Evolutionary conservation across 2,329 filamentous ascomycete species (phyloP).

Genomic region (Cytospora piceicola): DNA sequence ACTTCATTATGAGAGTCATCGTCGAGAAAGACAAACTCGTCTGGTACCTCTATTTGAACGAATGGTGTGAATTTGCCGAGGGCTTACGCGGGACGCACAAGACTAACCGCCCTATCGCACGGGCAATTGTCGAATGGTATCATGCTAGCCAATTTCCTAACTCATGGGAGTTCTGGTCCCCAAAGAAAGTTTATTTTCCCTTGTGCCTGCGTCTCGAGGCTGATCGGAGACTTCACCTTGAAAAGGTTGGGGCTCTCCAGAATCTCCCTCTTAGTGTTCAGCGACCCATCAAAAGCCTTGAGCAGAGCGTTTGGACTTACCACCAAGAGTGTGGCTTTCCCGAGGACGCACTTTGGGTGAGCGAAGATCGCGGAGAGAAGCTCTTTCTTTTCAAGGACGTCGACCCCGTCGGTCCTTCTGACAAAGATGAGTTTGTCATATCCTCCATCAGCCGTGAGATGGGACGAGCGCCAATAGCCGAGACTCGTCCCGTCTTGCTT

Average conservation of each 20-base stretch:
- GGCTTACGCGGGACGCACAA: background rate
- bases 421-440: conserved; percentile 39
- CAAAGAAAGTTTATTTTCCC: background rate
- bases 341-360: conserved; percentile 37
- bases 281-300: background rate
- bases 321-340: conserved; percentile 39
- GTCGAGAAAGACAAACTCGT: conserved; percentile 19
- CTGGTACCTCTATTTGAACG: conserved; percentile 26
- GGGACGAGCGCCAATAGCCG: conserved; percentile 19
- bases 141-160: conserved; percentile 17
- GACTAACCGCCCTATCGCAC: conserved; percentile 31
- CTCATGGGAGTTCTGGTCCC: conserved; percentile 24
- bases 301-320: conserved; percentile 13
- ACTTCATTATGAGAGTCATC: conserved; percentile 23
- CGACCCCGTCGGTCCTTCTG: conserved; percentile 29
- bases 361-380: background rate
- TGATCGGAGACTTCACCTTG: conserved; percentile 1
- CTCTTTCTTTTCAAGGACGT: conserved; percentile 41
- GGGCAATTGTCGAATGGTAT: conserved; percentile 16
- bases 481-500: conserved; percentile 26
- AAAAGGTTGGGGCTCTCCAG: background rate
- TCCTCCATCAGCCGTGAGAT: conserved; percentile 31
- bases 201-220: conserved; percentile 6
- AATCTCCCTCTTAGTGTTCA: background rate
- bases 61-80: conserved; percentile 16